Evolutionary conservation across 768 basidiomycete genomes (phyloP).

Genomic region (Leccinum obscurum): DNA sequence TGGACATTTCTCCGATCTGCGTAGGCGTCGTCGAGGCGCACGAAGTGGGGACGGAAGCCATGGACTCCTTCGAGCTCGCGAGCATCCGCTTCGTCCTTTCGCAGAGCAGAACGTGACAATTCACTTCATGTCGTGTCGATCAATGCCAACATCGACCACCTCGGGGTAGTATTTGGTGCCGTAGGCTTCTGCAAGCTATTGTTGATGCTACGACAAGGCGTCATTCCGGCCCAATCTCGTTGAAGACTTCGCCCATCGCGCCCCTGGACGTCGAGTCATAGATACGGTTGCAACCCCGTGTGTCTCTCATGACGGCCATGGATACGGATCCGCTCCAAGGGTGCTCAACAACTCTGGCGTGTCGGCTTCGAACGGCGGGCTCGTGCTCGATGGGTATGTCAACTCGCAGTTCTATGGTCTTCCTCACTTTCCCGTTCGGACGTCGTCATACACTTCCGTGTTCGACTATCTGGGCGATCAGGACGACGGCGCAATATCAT

Average conservation of each 20-base stretch:
- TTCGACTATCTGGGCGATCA: conserved; percentile 28
- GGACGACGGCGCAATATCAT: too few species aligned
- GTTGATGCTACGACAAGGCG: conserved; percentile 60
- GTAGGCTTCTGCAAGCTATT: conserved; percentile 70
- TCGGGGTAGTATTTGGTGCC: conserved; percentile 74
- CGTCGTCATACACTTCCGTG: too few species aligned
- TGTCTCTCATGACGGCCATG: conserved; percentile 19
- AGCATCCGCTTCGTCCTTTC: conserved; percentile 60
- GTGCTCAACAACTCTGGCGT: conserved; percentile 80
- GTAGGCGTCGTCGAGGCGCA: conserved; percentile 73
- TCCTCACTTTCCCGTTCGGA: not conserved
- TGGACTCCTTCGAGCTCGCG: conserved; percentile 64
- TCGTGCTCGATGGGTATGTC: conserved; percentile 58
- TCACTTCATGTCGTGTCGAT: conserved; percentile 66
- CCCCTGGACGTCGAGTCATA: conserved; percentile 51
- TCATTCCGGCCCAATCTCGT: conserved; percentile 61
- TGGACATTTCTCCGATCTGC: conserved; percentile 45
- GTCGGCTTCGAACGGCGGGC: conserved; percentile 64
- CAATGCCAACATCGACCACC: conserved; percentile 74
- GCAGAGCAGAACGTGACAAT: conserved; percentile 41
- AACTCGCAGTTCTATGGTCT: conserved; percentile 1
- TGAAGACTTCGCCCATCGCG: conserved; percentile 57
- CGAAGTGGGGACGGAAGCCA: conserved; percentile 71
- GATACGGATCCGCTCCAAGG: conserved; percentile 37
- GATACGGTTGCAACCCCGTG: conserved; percentile 42